Base-by-base conservation (phyloP, 2,329 filamentous ascomycete genomes). In the Diplodia sapinea region DNA sequence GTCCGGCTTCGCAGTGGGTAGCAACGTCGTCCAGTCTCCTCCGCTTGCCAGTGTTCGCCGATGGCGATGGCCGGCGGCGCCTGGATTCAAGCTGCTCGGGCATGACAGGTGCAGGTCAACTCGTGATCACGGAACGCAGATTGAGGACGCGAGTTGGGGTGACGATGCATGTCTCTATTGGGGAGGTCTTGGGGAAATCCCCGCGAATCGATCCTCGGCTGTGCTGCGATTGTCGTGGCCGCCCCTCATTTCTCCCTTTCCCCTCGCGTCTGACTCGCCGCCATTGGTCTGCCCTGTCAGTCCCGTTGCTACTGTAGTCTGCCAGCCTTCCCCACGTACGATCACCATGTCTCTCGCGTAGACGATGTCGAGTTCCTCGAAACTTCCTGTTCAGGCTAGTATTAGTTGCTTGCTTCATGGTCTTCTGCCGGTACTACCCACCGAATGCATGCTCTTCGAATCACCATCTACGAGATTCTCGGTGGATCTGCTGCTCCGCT, bases 371-470 rank as follows among this genome's bases (percentile, higher is more conserved):
- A 63, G 12, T 38, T 47, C 13, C 9, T 49, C 6, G 59, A 63
- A 51, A 63, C 50, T 63, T 63, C 59, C 59, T 52, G 59, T 63
- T 63, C n/a, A 11, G 59, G 59, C 59, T 63, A 63, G 59, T 36
- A 49, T 63, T 29, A 63, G 59, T 23, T 20, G 40, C 17, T 20
- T 36, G 31, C 17, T 38, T 36, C 5, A 29, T 12, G 55, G 17
- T 33, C 26, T 31, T 17, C 54, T 36, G 38, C 13, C 13, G 26
- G 6, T 11, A 12, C 38, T 8, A 62, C 59, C 29, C n/a, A 63
- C 59, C 59, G 59, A 63, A 17, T 38, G 47, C 20, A 40, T n/a
- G 31, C 59, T 63, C 47, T 63, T 63, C 47, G 59, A 15, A 31
- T 63, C 59, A 4, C 47, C 59, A 15, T 33, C 40, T 33, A 63